These are phyloP conservation scores for Daldinia bambusicola DNA, from an alignment of 495 filamentous ascomycete genomes.

Conservation along the genomic window DNA sequence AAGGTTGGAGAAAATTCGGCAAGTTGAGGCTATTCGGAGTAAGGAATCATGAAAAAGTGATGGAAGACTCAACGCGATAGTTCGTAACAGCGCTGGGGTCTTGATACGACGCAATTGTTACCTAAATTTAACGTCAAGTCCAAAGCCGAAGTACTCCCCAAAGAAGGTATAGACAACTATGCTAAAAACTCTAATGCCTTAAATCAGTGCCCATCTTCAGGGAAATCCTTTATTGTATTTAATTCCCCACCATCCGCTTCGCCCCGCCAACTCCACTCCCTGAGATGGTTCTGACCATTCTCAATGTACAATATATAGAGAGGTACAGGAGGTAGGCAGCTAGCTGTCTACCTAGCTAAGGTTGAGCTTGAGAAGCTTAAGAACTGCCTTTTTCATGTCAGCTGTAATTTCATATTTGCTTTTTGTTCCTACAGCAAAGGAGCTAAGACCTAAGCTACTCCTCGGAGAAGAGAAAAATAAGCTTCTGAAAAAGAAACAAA, in stretches of 20 bases:
- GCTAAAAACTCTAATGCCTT: background rate
- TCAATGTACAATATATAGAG: background rate
- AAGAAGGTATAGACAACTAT: background rate
- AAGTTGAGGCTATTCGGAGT: background rate
- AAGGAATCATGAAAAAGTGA: slow-evolving; percentile 2
- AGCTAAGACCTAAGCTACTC: background rate
- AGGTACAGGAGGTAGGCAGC: background rate
- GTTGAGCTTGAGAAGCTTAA: background rate
- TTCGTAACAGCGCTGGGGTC: slow-evolving; percentile 15
- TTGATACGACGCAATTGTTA: slow-evolving; percentile 29
- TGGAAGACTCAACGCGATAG: background rate
- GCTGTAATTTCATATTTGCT: background rate
- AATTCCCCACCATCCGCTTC: slow-evolving; percentile 28
- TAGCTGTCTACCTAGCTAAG: background rate
- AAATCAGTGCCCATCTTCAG: background rate
- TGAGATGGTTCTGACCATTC: slow-evolving; percentile 1
- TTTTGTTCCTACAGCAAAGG: background rate
- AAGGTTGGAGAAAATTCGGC: background rate
- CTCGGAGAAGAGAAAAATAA: slow-evolving; percentile 2
- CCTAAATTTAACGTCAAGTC: slow-evolving; percentile 33
- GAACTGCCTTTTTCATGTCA: background rate
- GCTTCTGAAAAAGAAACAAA: background rate
- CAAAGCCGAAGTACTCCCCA: background rate
- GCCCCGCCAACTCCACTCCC: slow-evolving; percentile 25
- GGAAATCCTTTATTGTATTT: background rate